Evolutionary conservation across 2,329 filamentous ascomycete genomes (phyloP).

Genomic region (Microcera coccophila): DNA sequence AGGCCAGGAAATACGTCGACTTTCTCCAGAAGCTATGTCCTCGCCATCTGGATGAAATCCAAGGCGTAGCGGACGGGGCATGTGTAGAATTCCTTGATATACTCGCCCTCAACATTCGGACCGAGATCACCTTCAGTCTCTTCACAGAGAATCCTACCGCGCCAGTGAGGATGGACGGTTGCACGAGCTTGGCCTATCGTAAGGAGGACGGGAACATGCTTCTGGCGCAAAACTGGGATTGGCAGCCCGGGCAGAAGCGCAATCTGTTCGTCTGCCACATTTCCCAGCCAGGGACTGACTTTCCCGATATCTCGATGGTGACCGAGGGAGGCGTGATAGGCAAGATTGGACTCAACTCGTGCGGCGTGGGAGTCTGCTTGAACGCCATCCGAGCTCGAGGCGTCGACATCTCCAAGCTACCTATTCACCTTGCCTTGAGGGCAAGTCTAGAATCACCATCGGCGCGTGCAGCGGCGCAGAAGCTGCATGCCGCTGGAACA

Average conservation of each 20-base stretch:
- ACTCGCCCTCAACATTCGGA: conserved; percentile 49
- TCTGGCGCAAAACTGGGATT: conserved; percentile 60
- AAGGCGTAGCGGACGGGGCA: conserved; percentile 52
- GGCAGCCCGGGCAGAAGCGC: conserved; percentile 46
- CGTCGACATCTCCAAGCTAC: conserved; percentile 46
- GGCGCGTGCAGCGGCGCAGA: conserved; percentile 6
- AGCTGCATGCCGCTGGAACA: conserved; percentile 7
- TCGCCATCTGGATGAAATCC: conserved; percentile 35
- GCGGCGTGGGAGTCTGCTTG: conserved; percentile 55
- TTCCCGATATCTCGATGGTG: conserved; percentile 51
- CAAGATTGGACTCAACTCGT: conserved; percentile 61
- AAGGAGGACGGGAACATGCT: conserved; percentile 33
- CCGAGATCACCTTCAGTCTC: conserved; percentile 43
- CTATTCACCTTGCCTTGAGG: conserved; percentile 59
- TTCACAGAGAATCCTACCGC: conserved; percentile 31
- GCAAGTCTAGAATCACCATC: conserved; percentile 47
- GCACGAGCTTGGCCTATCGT: conserved; percentile 47
- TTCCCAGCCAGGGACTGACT: conserved; percentile 30
- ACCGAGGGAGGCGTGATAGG: conserved; percentile 60
- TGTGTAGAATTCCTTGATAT: conserved; percentile 45
- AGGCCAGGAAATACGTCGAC: conserved; percentile 13
- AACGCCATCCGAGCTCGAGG: conserved; percentile 60
- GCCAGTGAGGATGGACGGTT: conserved; percentile 44
- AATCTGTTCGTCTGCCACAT: conserved; percentile 50
- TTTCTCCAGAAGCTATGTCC: conserved; percentile 8